phyloP scores from a whole-genome alignment of 202 grass and related monocot genomes.

The Brachypodium distachyon region DNA sequence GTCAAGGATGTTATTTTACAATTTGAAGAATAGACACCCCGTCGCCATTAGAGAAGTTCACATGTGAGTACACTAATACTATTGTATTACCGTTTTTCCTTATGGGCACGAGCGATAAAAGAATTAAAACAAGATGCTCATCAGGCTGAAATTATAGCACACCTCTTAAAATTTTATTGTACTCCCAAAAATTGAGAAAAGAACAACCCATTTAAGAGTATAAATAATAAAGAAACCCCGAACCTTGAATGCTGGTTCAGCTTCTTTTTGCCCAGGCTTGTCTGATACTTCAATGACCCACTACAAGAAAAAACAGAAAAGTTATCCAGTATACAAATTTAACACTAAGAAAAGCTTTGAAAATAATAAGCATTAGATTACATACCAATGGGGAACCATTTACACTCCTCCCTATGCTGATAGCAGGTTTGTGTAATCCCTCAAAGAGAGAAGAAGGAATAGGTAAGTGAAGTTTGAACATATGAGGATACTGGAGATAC shows the following conservation, averaged over 20 bases:
- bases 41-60: neutral
- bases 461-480: conserved; percentile 46
- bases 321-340: conserved; percentile 17
- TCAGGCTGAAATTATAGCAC: neutral
- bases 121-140: neutral
- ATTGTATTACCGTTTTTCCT: neutral
- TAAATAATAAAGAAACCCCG: conserved; percentile 2
- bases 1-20: neutral
- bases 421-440: conserved; percentile 59
- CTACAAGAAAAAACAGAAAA: conserved; percentile 35
- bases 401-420: conserved; percentile 97
- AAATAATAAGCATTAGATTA: neutral
- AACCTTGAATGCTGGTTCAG: conserved; percentile 93
- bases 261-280: conserved; percentile 73
- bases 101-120: neutral
- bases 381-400: conserved; percentile 77
- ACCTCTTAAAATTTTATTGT: neutral
- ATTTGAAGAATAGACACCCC: neutral
- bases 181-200: neutral
- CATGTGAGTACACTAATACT: neutral
- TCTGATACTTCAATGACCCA: conserved; percentile 97
- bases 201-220: neutral
- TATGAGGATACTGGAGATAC: neutral
- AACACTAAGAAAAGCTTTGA: neutral
- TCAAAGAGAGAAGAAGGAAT: conserved; percentile 84